These are phyloP conservation scores for Quercus alba DNA, from an alignment of 306 rosid genomes.

Conservation along the genomic window DNA sequence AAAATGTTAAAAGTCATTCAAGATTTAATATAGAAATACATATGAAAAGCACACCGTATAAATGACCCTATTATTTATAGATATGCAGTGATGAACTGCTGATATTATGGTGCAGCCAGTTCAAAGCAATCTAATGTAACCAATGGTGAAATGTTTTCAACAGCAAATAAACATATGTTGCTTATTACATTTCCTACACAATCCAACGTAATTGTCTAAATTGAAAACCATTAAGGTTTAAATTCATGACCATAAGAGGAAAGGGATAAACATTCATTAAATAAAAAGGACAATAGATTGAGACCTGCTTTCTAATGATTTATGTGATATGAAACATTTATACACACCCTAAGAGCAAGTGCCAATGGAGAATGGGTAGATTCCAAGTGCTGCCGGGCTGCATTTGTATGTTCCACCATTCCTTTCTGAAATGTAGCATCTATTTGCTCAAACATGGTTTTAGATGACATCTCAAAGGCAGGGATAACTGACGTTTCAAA, in stretches of 20 bases:
- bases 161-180: neutral
- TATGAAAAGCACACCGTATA: neutral
- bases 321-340: neutral
- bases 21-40: neutral
- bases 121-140: neutral
- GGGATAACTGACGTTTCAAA: constrained; percentile 80
- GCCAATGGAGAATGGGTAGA: constrained; percentile 78
- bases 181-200: neutral
- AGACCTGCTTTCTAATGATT: neutral
- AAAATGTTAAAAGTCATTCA: neutral
- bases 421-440: constrained; percentile 95
- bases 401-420: constrained; percentile 77
- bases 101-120: neutral
- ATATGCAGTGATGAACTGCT: neutral
- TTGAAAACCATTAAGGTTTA: neutral
- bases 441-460: constrained; percentile 94
- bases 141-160: neutral
- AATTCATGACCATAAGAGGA: neutral
- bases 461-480: constrained; percentile 92
- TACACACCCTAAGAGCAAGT: constrained; percentile 72
- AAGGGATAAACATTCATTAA: neutral
- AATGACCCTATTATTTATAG: neutral
- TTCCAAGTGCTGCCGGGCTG: constrained; percentile 80
- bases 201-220: neutral
- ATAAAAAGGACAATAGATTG: neutral